Base-by-base conservation (phyloP, 2,329 filamentous ascomycete species). In the Purpureocillium lavendulum region DNA sequence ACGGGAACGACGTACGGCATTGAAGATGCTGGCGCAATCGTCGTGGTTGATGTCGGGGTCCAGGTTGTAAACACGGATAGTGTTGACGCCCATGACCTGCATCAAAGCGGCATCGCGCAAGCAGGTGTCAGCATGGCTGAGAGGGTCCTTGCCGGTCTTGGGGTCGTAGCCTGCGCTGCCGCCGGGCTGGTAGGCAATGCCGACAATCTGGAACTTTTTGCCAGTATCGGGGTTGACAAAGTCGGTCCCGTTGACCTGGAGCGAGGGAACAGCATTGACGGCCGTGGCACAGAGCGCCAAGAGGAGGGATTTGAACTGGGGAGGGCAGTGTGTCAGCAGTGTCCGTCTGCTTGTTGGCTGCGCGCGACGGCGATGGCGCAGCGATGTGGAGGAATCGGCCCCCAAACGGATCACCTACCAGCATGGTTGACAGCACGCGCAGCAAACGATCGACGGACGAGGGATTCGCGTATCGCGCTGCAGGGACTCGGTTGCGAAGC, bases 11-110 rank as follows among this genome's bases (percentile, higher is more conserved):
- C 58, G 40, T 48, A 66, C 70, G 18, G 73, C 71, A 49, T 83
- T 82, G 67, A 82, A 83, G 52, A 82, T 79, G 49, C 73, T 79
- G 42, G 75, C 78, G 53, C 79, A 83, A 47, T 73, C 67, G 49
- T 82, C 77, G 54, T 82, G 79, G 66, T 82, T 81, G 45, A 81
- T 59, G 51, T 80, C 59, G 24, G 78, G 79, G 57, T 79, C 71
- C 45, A 82, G 58, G 65, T 82, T 82, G 65, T 82, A 83, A n/a
- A 82, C 76, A 36, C 80, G 79, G 53, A 84, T 77, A 45, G 79
- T 68, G 64, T 83, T 83, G 56, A 82, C 66, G 45, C 79, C 77
- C 40, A 82, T 66, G 39, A 68, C 62, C 64, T 84, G 78, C 68
- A 82, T 74, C 42, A 82, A 65, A 26, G 78, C 77, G 33, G 77